phyloP scores from a whole-genome alignment of 345 rosid species.

The Salix udensis region DNA sequence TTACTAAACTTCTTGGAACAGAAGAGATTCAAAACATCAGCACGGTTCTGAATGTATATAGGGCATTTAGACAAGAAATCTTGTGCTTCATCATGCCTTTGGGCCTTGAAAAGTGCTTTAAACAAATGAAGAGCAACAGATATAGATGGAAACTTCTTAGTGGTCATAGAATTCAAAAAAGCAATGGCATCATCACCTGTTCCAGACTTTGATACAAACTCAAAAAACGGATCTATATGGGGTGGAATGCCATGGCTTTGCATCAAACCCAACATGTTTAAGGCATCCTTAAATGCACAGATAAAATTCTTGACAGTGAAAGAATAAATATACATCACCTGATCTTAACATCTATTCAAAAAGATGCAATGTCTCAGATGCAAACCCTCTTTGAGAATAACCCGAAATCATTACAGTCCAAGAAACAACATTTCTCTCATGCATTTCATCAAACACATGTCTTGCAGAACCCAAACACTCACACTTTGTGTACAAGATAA shows the following conservation, averaged over 20 bases:
- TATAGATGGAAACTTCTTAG: conserved; percentile 62
- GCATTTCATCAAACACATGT: conserved; percentile 83
- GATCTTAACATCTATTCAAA: conserved; percentile 68
- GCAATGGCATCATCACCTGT: conserved; percentile 55
- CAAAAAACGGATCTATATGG: conserved; percentile 60
- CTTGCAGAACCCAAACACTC: conserved; percentile 48
- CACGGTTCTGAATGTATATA: conserved; percentile 54
- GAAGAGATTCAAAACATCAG: conserved; percentile 81
- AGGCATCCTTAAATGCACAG: conserved; percentile 62
- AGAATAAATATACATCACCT: conserved; percentile 29
- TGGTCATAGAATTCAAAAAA: conserved; percentile 62
- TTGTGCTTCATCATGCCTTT: conserved; percentile 65
- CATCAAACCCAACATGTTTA: conserved; percentile 61
- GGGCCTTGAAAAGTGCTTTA: conserved; percentile 57
- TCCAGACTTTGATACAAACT: conserved; percentile 64
- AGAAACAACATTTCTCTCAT: conserved; percentile 62
- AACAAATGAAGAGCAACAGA: conserved; percentile 59
- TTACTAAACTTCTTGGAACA: conserved; percentile 14
- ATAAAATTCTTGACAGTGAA: neutral
- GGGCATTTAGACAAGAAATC: conserved; percentile 72
- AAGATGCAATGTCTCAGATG: conserved; percentile 51
- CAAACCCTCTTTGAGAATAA: conserved; percentile 64
- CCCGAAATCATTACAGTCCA: conserved; percentile 95
- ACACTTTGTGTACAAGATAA: conserved; percentile 44
- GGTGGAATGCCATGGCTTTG: conserved; percentile 75